These are phyloP conservation scores for Rhizophagus prolifer DNA, from an alignment of 192 early-diverging fungal genomes.

Conservation along the genomic window DNA sequence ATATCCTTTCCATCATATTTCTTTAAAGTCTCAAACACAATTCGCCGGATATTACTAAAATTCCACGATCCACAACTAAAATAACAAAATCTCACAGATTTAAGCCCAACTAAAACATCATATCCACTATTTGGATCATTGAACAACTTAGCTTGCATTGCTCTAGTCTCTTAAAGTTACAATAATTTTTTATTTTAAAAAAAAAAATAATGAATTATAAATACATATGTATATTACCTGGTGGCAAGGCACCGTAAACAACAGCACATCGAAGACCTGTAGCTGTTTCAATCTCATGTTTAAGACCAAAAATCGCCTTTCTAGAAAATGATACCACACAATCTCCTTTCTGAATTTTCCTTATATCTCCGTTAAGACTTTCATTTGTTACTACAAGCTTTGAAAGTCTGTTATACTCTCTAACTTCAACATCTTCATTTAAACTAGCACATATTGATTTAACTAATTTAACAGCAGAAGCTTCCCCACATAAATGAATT, in stretches of 20 bases:
- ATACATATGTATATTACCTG: conserved; percentile 42
- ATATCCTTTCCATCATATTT: conserved; percentile 77
- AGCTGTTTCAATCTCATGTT: conserved; percentile 70
- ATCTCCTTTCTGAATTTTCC: conserved; percentile 73
- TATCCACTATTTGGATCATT: conserved; percentile 78
- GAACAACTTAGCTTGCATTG: conserved; percentile 85
- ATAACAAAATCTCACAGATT: conserved; percentile 64
- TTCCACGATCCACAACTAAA: background rate
- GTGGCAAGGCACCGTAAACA: conserved; percentile 91
- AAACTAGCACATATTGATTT: conserved; percentile 65
- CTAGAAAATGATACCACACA: conserved; percentile 90
- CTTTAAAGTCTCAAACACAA: conserved; percentile 75
- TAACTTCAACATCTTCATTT: conserved; percentile 79
- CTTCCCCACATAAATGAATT: conserved; percentile 93
- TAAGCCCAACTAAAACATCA: conserved; percentile 88
- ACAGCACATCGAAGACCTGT: conserved; percentile 83
- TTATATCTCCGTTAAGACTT: conserved; percentile 57
- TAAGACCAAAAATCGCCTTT: conserved; percentile 74
- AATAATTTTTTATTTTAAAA: background rate
- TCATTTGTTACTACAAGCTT: conserved; percentile 53
- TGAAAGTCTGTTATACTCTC: conserved; percentile 78
- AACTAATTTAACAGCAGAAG: conserved; percentile 78
- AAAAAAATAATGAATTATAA: too few relatives aligned
- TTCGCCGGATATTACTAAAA: conserved; percentile 78
- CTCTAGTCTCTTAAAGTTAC: conserved; percentile 66